phyloP scores from a whole-genome alignment of 176 grass and related monocot species.

The Lolium perenne region DNA sequence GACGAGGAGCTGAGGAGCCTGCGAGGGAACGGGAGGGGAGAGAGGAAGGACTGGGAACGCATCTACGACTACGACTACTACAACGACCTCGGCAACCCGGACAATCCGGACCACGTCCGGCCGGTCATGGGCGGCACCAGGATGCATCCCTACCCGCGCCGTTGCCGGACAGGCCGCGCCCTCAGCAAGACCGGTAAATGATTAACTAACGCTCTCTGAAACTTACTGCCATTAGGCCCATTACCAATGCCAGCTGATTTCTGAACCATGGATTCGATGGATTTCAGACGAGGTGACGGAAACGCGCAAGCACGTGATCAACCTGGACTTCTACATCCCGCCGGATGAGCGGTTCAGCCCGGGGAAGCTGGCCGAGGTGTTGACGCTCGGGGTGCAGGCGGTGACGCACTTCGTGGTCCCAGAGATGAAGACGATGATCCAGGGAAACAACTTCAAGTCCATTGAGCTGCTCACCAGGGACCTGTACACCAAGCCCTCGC shows the following conservation, averaged over 20 bases:
- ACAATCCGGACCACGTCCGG: conserved; percentile 57
- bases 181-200: conserved; percentile 44
- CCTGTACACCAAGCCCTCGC: conserved; percentile 53
- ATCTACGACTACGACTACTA: conserved; percentile 85
- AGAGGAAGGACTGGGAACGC: conserved; percentile 82
- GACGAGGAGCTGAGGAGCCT: conserved; percentile 72
- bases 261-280: neutral
- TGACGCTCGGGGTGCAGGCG: conserved; percentile 65
- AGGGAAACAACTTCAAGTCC: conserved; percentile 68
- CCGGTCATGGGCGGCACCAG: conserved; percentile 69
- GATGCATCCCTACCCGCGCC: conserved; percentile 71
- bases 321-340: conserved; percentile 89
- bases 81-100: conserved; percentile 83
- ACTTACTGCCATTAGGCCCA: neutral
- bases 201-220: neutral
- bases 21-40: conserved; percentile 66
- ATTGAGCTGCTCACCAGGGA: conserved; percentile 65
- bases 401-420: conserved; percentile 81
- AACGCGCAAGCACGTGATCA: conserved; percentile 68
- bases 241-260: neutral
- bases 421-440: conserved; percentile 61
- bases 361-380: conserved; percentile 70
- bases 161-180: conserved; percentile 75
- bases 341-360: conserved; percentile 93
- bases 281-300: conserved; percentile 59